Base-by-base conservation (phyloP, 495 filamentous ascomycete genomes). In the Ascodesmis nigricans region DNA sequence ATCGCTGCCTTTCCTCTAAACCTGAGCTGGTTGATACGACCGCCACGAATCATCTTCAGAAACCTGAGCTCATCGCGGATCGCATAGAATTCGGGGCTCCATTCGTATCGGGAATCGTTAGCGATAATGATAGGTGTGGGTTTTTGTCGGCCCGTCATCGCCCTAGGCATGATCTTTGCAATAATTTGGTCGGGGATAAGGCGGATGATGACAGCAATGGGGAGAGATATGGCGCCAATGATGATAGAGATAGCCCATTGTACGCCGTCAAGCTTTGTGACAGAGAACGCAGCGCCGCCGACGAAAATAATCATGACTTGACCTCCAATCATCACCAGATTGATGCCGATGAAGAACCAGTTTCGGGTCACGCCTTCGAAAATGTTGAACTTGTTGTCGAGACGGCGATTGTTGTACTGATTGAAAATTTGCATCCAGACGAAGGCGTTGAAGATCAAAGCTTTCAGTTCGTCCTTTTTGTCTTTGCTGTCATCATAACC, bases 351-450 rank as follows among this genome's bases (percentile, higher is more conserved):
- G 57, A 91, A 93, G 59, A 82, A 90, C 30, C 55, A 64, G 53
- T 91, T 93, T 41, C 59, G 65, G 29, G 59, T 62, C 17, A 91
- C 66, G 11, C 79, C 79, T 42, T 91, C 80, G 53, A 93, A 75
- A 42, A 91, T 77, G 47, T 91, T 91, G 58, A 87, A 67, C 17
- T 67, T 65, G 58, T 91, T 93, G 50, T 93, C 83, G 10, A 93
- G 62, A 1, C 80, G 75, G 30, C 80, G 75, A 54, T 66, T 78
- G 47, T 82, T 82, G 57, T 77, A 71, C 48, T 79, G 64, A 49
- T 91, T 91, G 65, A 90, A 90, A 43, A 90, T 81, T 44, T 90
- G 80, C 77, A 91, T 83, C 73, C 80, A 91, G 23, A 87, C 77
- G 45, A 84, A 91, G 1, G 76, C 79, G 58, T 90, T 91, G 62